phyloP scores from a whole-genome alignment of 306 rosid species.

The Castanopsis chinensis region DNA sequence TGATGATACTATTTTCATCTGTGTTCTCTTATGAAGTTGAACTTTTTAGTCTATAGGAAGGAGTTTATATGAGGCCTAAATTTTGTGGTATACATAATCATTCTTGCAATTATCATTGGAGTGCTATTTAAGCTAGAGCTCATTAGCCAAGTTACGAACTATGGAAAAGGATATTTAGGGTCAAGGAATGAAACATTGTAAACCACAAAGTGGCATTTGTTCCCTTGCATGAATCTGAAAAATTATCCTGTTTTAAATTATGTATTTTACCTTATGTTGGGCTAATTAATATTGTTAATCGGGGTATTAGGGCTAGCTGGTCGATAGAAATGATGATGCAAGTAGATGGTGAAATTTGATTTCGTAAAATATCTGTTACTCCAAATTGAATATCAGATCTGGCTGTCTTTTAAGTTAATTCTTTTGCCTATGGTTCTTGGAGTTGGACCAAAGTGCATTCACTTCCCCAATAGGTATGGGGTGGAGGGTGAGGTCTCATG shows the following conservation, averaged over 20 bases:
- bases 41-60: neutral
- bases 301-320: neutral
- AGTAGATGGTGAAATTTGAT: neutral
- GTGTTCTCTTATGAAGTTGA: neutral
- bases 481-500: neutral
- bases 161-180: neutral
- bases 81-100: neutral
- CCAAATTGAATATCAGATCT: neutral
- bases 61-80: neutral
- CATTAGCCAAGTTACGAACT: no score
- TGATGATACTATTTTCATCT: neutral
- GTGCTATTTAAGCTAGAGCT: no score
- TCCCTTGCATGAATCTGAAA: neutral
- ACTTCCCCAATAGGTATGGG: neutral
- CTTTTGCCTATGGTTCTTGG: neutral
- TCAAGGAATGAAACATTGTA: neutral
- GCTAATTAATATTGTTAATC: neutral
- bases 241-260: neutral
- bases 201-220: neutral
- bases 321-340: neutral
- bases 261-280: neutral
- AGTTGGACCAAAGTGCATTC: neutral
- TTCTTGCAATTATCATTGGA: neutral
- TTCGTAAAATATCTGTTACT: neutral
- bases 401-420: neutral